Evolutionary conservation across 306 rosid species (phyloP).

Genomic region (Acacia crassicarpa): DNA sequence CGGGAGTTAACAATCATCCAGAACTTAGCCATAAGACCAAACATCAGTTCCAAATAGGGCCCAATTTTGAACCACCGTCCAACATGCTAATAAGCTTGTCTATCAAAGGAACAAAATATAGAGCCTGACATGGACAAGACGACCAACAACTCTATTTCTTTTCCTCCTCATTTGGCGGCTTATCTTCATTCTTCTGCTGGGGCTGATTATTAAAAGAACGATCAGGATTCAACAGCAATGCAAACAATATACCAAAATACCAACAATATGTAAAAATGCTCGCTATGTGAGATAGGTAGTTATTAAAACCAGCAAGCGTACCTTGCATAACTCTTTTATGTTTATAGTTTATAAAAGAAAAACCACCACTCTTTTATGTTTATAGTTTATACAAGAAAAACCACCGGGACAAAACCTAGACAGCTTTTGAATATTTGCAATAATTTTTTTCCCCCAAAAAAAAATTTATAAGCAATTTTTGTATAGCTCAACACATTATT

Average conservation of each 20-base stretch:
- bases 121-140: slow-evolving; percentile 22
- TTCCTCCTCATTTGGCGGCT: slow-evolving; percentile 63
- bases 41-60: slow-evolving; percentile 15
- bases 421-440: background rate
- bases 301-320: background rate
- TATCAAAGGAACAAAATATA: slow-evolving; percentile 14
- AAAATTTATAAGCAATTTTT: background rate
- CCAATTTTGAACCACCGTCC: slow-evolving; percentile 7
- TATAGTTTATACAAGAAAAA: background rate
- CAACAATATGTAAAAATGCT: background rate
- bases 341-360: background rate
- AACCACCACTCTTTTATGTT: background rate
- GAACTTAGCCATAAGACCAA: slow-evolving; percentile 17
- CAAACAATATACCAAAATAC: slow-evolving; percentile 19
- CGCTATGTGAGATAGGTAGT: background rate
- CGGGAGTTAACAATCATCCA: slow-evolving; percentile 12
- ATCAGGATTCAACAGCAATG: slow-evolving; percentile 27
- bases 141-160: slow-evolving; percentile 43
- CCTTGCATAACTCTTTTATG: background rate
- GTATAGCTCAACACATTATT: background rate
- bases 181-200: slow-evolving; percentile 74
- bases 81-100: slow-evolving; percentile 27
- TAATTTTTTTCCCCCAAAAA: background rate
- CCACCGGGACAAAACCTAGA: background rate
- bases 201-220: slow-evolving; percentile 32